A percentile compares a stretch with the other conserved stretches of the same genome.
phyloP scores from a whole-genome alignment of 306 rosid genomes.

The Gynostemma pentaphyllum region DNA sequence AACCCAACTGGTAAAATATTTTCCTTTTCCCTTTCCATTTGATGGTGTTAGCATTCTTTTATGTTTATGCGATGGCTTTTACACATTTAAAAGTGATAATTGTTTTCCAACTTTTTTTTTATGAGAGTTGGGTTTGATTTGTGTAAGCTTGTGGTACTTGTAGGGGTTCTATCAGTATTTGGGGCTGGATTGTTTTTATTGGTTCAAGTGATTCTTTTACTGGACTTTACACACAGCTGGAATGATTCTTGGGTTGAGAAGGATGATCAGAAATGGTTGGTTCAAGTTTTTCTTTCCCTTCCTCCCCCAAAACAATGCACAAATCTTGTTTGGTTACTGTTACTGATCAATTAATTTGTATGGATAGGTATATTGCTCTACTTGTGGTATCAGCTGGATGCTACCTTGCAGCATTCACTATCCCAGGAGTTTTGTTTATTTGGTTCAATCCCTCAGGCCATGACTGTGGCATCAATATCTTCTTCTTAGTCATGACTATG shows the following conservation, averaged over 20 bases:
- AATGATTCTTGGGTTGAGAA: slow-evolving; percentile 95
- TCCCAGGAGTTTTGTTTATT: slow-evolving; percentile 76
- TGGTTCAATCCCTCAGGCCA: slow-evolving; percentile 94
- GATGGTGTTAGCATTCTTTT: neutral
- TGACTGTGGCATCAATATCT: slow-evolving; percentile 85
- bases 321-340: neutral
- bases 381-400: slow-evolving; percentile 69
- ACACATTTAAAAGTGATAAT: neutral
- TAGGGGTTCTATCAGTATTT: slow-evolving; percentile 69
- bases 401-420: slow-evolving; percentile 61
- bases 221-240: slow-evolving; percentile 83
- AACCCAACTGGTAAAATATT: neutral
- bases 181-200: slow-evolving; percentile 92
- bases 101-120: no score
- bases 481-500: slow-evolving; percentile 88
- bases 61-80: neutral
- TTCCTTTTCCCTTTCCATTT: no score
- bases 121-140: neutral
- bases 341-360: slow-evolving; percentile 10
- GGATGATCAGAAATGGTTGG: slow-evolving; percentile 87
- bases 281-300: slow-evolving; percentile 8
- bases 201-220: slow-evolving; percentile 78
- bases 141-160: slow-evolving; percentile 10
- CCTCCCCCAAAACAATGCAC: neutral
- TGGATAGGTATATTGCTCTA: slow-evolving; percentile 79